Conservation (phyloP, 2,329 filamentous ascomycete genomes). For the Sporothrix luriei region DNA sequence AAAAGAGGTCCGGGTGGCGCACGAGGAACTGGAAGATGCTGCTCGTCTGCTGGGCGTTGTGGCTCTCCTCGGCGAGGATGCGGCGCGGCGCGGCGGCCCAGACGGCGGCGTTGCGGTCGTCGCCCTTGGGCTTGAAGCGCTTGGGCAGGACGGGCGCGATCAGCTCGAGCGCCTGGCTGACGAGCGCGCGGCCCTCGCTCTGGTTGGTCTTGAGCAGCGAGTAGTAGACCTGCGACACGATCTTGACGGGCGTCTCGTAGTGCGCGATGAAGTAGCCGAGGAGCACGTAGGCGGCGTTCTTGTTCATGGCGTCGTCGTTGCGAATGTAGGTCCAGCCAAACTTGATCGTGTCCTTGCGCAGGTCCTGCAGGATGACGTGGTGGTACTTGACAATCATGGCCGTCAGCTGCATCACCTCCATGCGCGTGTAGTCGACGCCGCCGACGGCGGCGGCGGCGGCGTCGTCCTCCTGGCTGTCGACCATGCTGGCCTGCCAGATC, state of each 20-base stretch:
- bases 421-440: slow-evolving; percentile 91
- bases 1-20: slow-evolving; percentile 88
- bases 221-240: slow-evolving; percentile 92
- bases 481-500: slow-evolving; percentile 88
- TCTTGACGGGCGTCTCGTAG: slow-evolving; percentile 95
- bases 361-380: slow-evolving; percentile 81
- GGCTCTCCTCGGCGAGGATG: slow-evolving; percentile 89
- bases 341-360: slow-evolving; percentile 96
- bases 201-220: slow-evolving; percentile 90
- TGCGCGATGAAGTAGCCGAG: slow-evolving; percentile 97
- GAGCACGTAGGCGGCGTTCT: slow-evolving; percentile 94
- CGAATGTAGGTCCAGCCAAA: slow-evolving; percentile 99
- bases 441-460: slow-evolving; percentile 68
- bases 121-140: slow-evolving; percentile 63
- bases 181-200: slow-evolving; percentile 86
- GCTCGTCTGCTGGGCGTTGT: slow-evolving; percentile 93
- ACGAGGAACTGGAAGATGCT: slow-evolving; percentile 98
- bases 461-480: slow-evolving; percentile 84
- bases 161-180: slow-evolving; percentile 91
- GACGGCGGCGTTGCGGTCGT: slow-evolving; percentile 69
- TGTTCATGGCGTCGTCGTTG: slow-evolving; percentile 98
- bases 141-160: slow-evolving; percentile 93
- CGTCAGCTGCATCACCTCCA: slow-evolving; percentile 93
- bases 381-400: slow-evolving; percentile 96
- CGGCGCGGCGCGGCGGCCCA: slow-evolving; percentile 91